A percentile compares a stretch with the other conserved stretches of the same genome.
phyloP scores from a whole-genome alignment of 176 grass and related monocot species.

The Oryza coarctata region DNA sequence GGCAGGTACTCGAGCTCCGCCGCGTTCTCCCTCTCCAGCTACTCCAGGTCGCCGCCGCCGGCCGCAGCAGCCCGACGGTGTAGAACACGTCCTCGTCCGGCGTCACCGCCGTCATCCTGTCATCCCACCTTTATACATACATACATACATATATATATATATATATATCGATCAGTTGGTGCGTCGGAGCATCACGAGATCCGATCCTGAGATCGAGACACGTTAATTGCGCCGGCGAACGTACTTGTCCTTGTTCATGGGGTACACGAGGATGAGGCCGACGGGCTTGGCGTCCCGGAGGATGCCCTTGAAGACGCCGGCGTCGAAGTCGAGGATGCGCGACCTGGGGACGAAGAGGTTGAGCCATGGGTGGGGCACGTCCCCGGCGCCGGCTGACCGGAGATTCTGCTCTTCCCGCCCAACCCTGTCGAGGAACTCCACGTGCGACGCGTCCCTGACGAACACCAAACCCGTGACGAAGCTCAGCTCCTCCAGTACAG shows the following conservation, averaged over 20 bases:
- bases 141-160: neutral
- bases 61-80: slow-evolving; percentile 34
- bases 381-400: slow-evolving; percentile 18
- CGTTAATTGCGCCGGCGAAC: neutral
- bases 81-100: slow-evolving; percentile 55
- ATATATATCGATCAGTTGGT: neutral
- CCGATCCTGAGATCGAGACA: neutral
- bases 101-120: slow-evolving; percentile 34
- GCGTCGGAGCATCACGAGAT: neutral
- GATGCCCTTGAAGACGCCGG: slow-evolving; percentile 40
- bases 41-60: slow-evolving; percentile 11
- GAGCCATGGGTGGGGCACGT: slow-evolving; percentile 57
- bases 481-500: slow-evolving; percentile 26
- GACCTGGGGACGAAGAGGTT: slow-evolving; percentile 55
- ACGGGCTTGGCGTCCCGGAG: slow-evolving; percentile 28
- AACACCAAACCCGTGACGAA: slow-evolving; percentile 38
- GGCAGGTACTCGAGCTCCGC: slow-evolving; percentile 38
- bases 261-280: slow-evolving; percentile 55
- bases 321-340: slow-evolving; percentile 36
- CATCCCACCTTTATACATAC: slow-evolving; percentile 50
- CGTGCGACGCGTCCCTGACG: slow-evolving; percentile 22
- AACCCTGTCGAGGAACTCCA: slow-evolving; percentile 41
- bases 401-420: slow-evolving; percentile 29
- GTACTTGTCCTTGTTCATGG: slow-evolving; percentile 38
- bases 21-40: slow-evolving; percentile 36